Base-by-base conservation (phyloP, 768 basidiomycete species). In the Lactifluus echinatus region DNA sequence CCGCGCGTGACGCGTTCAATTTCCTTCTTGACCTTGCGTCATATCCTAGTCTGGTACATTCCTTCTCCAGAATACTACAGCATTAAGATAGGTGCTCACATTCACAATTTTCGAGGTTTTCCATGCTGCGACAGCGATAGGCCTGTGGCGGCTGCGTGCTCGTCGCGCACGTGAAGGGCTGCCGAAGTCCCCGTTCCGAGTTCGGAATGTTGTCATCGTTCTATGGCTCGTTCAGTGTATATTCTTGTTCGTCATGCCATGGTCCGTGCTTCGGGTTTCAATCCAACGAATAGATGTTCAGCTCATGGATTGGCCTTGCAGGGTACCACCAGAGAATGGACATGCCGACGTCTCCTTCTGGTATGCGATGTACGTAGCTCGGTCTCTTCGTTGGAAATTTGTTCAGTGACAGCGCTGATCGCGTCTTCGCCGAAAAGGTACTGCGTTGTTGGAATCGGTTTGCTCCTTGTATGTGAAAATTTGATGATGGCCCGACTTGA, bases 1-100 rank as follows among this genome's bases (percentile, higher is more conserved):
- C 73, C 0, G 66, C 68, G 4, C 68, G 66, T 12, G 70, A 69
- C 46, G 73, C 72, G 8, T 73, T 71, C 64, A 68, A 65, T 61
- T 73, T 74, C 56, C 63, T 64, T n/a, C 49, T 76, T 71, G 64
- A 76, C 70, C 59, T 78, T 70, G 59, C 73, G 69, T 29, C 67
- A 63, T 56, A 75, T 69, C 64, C 71, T 68, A 5, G 70, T 70
- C 60, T 70, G 62, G 65, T 74, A 73, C 55, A 4, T 23, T 12
- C 31, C 21, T 21, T 49, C 21, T 34, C 23, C 24, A 14, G 8
- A 47, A 42, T 21, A 33, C 62, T 60, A 10, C 58, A 64, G 59
- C 33, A 48, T 29, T n/a, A 10, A 33, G 31, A 8, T 8, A 29
- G 12, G 42, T 8, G 43, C 24, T 17, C 23, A 31, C 24, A 3